phyloP scores from a whole-genome alignment of 2,329 filamentous ascomycete species.

The Alternaria arborescens region DNA sequence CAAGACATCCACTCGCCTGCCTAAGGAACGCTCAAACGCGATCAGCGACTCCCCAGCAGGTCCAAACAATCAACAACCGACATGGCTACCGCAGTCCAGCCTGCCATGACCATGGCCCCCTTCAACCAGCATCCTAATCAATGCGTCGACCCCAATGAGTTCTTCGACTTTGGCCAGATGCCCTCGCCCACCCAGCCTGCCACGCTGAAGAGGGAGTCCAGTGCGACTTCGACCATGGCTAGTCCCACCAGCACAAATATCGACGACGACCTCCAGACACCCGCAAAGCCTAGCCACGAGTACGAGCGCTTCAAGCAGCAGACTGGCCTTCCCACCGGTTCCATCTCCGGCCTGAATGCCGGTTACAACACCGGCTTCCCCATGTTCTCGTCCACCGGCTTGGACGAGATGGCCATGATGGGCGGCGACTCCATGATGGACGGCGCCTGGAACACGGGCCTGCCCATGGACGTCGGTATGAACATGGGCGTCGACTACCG shows the following conservation, averaged over 20 bases:
- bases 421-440: slow-evolving; percentile 62
- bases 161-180: slow-evolving; percentile 66
- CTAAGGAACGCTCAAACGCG: slow-evolving; percentile 33
- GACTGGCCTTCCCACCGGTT: slow-evolving; percentile 88
- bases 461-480: slow-evolving; percentile 64
- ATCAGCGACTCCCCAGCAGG: slow-evolving; percentile 18
- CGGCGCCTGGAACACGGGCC: slow-evolving; percentile 62
- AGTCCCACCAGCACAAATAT: slow-evolving; percentile 64
- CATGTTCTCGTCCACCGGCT: slow-evolving; percentile 67
- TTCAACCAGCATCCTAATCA: slow-evolving; percentile 46
- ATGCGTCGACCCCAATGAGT: slow-evolving; percentile 53
- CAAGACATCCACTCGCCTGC: slow-evolving; percentile 36
- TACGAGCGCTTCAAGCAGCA: slow-evolving; percentile 96
- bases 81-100: slow-evolving; percentile 50
- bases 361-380: slow-evolving; percentile 50
- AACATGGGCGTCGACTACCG: slow-evolving; percentile 72
- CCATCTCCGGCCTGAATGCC: slow-evolving; percentile 79
- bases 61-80: slow-evolving; percentile 23
- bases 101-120: slow-evolving; percentile 48
- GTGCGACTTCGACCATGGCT: slow-evolving; percentile 62
- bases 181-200: slow-evolving; percentile 66
- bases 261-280: slow-evolving; percentile 63
- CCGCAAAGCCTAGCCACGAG: slow-evolving; percentile 88
- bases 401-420: slow-evolving; percentile 72
- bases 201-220: slow-evolving; percentile 59